These are phyloP conservation scores for Trichoderma guizhouense DNA, from an alignment of 2,329 filamentous ascomycete genomes.

Conservation along the genomic window DNA sequence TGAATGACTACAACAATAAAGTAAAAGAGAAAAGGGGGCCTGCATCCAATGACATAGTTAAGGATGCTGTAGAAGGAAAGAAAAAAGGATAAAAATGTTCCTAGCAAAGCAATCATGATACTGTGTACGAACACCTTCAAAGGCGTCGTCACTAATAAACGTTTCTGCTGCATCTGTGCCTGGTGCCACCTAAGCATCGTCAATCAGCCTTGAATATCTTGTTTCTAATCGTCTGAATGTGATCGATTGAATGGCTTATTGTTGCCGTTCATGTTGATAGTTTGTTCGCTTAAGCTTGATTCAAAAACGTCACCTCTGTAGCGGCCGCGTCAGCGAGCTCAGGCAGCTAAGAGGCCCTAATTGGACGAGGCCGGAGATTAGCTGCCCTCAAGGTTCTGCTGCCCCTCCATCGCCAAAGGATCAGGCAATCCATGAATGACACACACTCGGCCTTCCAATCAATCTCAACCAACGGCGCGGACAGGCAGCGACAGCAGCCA, in stretches of 20 bases:
- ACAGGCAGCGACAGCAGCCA: constrained; percentile 1
- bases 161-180: neutral
- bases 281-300: neutral
- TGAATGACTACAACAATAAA: neutral
- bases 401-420: neutral
- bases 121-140: neutral
- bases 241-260: neutral
- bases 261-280: neutral
- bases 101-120: neutral
- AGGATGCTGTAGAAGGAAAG: neutral
- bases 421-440: neutral
- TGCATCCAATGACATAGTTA: neutral
- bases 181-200: neutral
- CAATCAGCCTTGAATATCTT: neutral
- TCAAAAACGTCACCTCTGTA: neutral
- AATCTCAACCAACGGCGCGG: neutral
- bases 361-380: neutral
- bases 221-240: neutral
- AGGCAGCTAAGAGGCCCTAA: neutral
- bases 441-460: neutral
- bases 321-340: constrained; percentile 5
- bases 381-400: neutral
- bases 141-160: neutral
- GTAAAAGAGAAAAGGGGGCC: neutral
- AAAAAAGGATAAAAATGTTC: neutral